Conservation (phyloP, 768 basidiomycete species). For the Tubosaeta brunneosetosa region DNA sequence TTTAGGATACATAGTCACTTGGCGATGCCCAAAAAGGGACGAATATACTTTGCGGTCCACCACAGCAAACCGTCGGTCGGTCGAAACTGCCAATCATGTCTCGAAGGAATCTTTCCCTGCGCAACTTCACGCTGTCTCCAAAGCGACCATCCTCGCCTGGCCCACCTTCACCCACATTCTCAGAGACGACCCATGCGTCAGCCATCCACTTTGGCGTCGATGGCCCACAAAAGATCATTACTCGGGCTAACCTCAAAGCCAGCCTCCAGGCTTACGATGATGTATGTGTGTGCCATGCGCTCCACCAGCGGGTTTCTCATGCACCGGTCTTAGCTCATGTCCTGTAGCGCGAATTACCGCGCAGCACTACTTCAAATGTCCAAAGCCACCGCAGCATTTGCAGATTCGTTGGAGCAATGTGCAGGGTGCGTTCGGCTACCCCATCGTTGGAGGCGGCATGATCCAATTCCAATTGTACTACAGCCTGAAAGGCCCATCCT, state of each 20-base stretch:
- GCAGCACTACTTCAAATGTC: constrained; percentile 77
- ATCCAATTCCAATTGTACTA: background rate
- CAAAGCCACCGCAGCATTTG: constrained; percentile 78
- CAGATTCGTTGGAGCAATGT: constrained; percentile 80
- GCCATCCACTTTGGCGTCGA: constrained; percentile 70
- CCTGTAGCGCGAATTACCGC: constrained; percentile 73
- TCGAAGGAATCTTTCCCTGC: constrained; percentile 54
- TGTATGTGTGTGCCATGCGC: constrained; percentile 40
- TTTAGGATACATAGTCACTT: constrained; percentile 1
- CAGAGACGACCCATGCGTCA: constrained; percentile 75
- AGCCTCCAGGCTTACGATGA: constrained; percentile 80
- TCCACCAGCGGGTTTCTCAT: constrained; percentile 10
- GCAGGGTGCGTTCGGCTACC: constrained; percentile 53
- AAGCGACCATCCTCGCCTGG: constrained; percentile 45
- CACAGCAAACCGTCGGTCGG: constrained; percentile 5
- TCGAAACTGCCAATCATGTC: constrained; percentile 34
- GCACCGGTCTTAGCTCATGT: constrained; percentile 57
- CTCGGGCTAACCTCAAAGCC: constrained; percentile 68
- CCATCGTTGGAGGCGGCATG: background rate
- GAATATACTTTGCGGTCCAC: constrained; percentile 10
- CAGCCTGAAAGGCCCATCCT: constrained; percentile 74
- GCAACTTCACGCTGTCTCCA: constrained; percentile 46
- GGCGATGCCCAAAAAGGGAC: constrained; percentile 14
- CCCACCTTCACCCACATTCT: constrained; percentile 81
- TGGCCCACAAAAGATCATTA: constrained; percentile 79